A percentile compares a stretch with the other conserved stretches of the same genome.
Evolutionary conservation across 805 yeast species (phyloP).

Genomic region (Jamesozyma gamospora): DNA sequence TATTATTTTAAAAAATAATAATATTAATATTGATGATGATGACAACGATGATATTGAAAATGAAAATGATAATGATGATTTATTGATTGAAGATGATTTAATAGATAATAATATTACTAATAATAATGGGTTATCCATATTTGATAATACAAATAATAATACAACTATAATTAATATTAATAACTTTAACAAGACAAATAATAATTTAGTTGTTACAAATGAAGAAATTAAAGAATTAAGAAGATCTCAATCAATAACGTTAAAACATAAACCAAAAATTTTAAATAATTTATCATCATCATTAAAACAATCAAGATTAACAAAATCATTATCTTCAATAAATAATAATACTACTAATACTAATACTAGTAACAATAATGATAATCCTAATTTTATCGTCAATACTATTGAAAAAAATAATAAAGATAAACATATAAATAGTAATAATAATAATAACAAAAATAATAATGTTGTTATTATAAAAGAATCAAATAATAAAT

Average conservation of each 20-base stretch:
- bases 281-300: neutral
- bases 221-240: slow-evolving; percentile 4
- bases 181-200: slow-evolving; percentile 2
- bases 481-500: neutral
- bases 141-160: neutral
- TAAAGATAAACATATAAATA: neutral
- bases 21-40: slow-evolving; percentile 3
- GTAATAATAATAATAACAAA: neutral
- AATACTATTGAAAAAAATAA: neutral
- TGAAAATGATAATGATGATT: slow-evolving; percentile 8
- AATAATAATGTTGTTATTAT: neutral
- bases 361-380: too few relatives aligned
- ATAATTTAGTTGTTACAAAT: slow-evolving; percentile 6
- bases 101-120: slow-evolving; percentile 6
- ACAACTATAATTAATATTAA: neutral
- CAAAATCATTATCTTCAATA: slow-evolving; percentile 5
- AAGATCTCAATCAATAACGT: slow-evolving; percentile 9
- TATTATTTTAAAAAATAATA: slow-evolving; percentile 2
- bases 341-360: slow-evolving; percentile 3
- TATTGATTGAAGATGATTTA: slow-evolving; percentile 16
- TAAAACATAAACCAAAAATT: slow-evolving; percentile 4
- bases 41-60: slow-evolving; percentile 8
- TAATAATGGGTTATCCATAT: too few relatives aligned
- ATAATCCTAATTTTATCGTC: neutral
- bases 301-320: neutral